These are phyloP conservation scores for Ustilago vetiveriae DNA, from an alignment of 1,284 basidiomycete species.

Conservation along the genomic window DNA sequence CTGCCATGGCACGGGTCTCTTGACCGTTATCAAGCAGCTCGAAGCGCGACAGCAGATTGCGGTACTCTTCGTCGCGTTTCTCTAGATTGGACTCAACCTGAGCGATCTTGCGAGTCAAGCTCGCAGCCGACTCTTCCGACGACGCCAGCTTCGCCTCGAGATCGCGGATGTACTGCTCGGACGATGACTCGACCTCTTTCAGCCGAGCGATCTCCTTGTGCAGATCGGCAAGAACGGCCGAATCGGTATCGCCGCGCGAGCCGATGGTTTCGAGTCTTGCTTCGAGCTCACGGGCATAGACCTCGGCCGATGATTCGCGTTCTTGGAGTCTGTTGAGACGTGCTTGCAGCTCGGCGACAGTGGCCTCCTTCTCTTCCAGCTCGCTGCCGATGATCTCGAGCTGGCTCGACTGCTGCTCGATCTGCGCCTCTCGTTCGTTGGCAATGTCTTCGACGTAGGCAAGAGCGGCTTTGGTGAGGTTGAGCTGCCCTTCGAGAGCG, in stretches of 20 bases:
- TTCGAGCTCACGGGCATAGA: conserved; percentile 91
- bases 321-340: conserved; percentile 84
- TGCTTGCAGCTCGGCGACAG: conserved; percentile 79
- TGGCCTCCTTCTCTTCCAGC: conserved; percentile 81
- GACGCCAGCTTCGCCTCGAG: conserved; percentile 83
- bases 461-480: conserved; percentile 85
- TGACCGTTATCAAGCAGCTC: conserved; percentile 73
- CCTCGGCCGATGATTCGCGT: conserved; percentile 89
- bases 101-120: conserved; percentile 78
- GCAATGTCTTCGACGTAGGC: conserved; percentile 88
- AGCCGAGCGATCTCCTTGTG: conserved; percentile 82
- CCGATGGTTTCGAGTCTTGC: conserved; percentile 84
- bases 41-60: conserved; percentile 77
- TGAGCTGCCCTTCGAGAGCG: conserved; percentile 92
- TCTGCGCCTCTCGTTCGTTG: conserved; percentile 85
- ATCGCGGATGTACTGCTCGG: conserved; percentile 84
- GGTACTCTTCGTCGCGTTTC: conserved; percentile 75
- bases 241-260: conserved; percentile 79
- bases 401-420: conserved; percentile 72
- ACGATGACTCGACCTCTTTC: conserved; percentile 79
- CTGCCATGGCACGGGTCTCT: conserved; percentile 67
- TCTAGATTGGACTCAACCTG: conserved; percentile 80
- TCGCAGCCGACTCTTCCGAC: conserved; percentile 79
- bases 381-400: conserved; percentile 72
- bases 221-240: conserved; percentile 80